Base-by-base conservation (phyloP, 257 asterid genomes). In the Cynanchum wilfordii region DNA sequence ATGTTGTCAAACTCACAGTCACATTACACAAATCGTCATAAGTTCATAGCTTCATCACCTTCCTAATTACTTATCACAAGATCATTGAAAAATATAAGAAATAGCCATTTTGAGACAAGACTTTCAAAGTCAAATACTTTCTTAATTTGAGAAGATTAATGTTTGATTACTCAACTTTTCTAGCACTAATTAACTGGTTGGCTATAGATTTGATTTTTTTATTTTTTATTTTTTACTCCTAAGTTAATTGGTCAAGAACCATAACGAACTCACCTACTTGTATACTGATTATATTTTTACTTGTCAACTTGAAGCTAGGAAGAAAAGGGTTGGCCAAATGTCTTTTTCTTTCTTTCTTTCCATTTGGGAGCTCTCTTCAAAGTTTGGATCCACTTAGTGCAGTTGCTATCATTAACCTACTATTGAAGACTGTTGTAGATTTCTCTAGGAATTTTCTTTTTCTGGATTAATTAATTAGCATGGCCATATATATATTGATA, bases 321-420 rank as follows among this genome's bases (percentile, higher is more conserved):
- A 51, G 22, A n/a, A 17, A 30, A 58, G 11, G 63, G 38, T 69
- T 20, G 74, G 79, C 44, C 69, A 69, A 69, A 75, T 59, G 79
- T 75, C 79, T 19, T n/a, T 65, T 49, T 75, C 79, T 20, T 49
- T 52, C 5, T 24, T 20, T 69, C 64, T 73, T 30, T 50, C 69
- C 27, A 8, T 64, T 64, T 64, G 50, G 47, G 30, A n/a, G 60
- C 45, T 63, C 45, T 63, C 52, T 24, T 42, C 2, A 25, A 27
- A 20, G 60, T 63, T 51, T 8, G 36, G 16, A 8, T 33, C 27
- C 1, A n/a, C 22, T 50, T 33, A 36, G 27, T 7, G 50, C 16
- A 30, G 79, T 69, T 15, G 75, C 75, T 52, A 36, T 76, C 75
- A 49, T 49, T 36, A 76, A 76, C 79, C 79, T 76, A 76, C 75